phyloP scores from a whole-genome alignment of 805 yeast species.

The Wickerhamiella cacticola region DNA sequence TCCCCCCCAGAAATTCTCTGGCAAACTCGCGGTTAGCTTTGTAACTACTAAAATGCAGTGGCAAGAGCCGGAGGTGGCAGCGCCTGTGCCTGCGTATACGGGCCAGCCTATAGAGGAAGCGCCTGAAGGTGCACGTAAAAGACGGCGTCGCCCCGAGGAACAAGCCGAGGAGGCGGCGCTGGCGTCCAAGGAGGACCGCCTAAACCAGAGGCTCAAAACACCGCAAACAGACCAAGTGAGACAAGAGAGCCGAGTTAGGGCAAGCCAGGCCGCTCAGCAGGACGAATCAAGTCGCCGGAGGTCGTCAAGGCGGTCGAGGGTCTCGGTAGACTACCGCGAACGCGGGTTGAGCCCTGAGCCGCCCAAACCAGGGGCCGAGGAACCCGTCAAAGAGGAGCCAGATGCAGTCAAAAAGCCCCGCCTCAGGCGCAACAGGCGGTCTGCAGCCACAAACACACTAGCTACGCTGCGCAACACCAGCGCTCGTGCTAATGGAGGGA shows the following conservation, averaged over 20 bases:
- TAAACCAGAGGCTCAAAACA: conserved; percentile 21
- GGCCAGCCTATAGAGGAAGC: conserved; percentile 62
- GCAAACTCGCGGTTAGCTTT: conserved; percentile 10
- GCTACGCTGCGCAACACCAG: not conserved
- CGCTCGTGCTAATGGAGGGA: not conserved
- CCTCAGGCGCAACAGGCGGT: conserved; percentile 7
- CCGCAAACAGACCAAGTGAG: conserved; percentile 18
- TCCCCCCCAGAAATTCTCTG: not conserved
- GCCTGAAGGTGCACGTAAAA: conserved; percentile 37
- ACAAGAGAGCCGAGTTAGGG: conserved; percentile 12
- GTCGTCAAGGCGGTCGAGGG: conserved; percentile 9
- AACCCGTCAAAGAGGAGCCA: not conserved
- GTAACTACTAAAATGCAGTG: conserved; percentile 24
- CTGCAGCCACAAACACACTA: not conserved
- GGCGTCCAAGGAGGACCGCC: conserved; percentile 10
- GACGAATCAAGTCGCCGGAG: not conserved
- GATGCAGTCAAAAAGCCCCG: conserved; percentile 2
- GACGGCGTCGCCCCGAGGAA: conserved; percentile 34
- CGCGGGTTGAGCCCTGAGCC: not conserved
- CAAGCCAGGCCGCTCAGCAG: not conserved
- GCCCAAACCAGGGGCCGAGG: not conserved
- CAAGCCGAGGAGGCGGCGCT: conserved; percentile 3
- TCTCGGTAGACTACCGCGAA: conserved; percentile 3
- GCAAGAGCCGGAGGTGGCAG: conserved; percentile 47
- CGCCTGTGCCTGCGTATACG: conserved; percentile 47